A percentile compares a stretch with the other conserved stretches of the same genome.
Evolutionary conservation across 495 filamentous ascomycete genomes (phyloP).

Genomic region (Penicillium paradoxum): DNA sequence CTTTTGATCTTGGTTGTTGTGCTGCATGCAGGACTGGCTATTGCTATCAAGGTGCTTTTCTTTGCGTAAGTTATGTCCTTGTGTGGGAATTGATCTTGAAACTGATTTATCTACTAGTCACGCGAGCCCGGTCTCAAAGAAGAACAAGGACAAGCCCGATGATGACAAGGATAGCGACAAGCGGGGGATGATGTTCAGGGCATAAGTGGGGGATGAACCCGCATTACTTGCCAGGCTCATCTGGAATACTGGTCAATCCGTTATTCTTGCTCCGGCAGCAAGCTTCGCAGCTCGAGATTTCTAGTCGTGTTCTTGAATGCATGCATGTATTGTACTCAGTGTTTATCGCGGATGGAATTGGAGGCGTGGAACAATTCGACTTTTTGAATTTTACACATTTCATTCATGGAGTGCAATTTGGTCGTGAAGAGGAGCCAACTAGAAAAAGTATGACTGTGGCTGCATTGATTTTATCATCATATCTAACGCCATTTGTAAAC

Average conservation of each 20-base stretch:
- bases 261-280: slow-evolving; percentile 25
- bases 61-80: slow-evolving; percentile 60
- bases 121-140: slow-evolving; percentile 59
- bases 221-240: too few species aligned
- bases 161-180: slow-evolving; percentile 26
- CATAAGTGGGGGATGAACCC: slow-evolving; percentile 8
- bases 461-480: slow-evolving; percentile 42
- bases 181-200: slow-evolving; percentile 30
- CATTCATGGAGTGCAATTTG: slow-evolving; percentile 40
- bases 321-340: slow-evolving; percentile 22
- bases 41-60: slow-evolving; percentile 94
- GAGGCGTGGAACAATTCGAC: slow-evolving; percentile 19
- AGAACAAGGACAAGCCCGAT: slow-evolving; percentile 33
- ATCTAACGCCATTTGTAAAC: slow-evolving; percentile 44
- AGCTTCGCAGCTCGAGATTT: slow-evolving; percentile 6
- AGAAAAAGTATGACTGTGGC: slow-evolving; percentile 41
- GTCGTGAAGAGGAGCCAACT: slow-evolving; percentile 38
- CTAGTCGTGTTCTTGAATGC: slow-evolving; percentile 7
- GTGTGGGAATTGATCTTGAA: neutral
- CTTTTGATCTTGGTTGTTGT: slow-evolving; percentile 77
- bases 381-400: slow-evolving; percentile 38
- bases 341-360: slow-evolving; percentile 5
- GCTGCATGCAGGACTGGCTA: slow-evolving; percentile 79
- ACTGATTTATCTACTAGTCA: slow-evolving; percentile 39
- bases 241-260: slow-evolving; percentile 3